Conservation (phyloP, 2,329 filamentous ascomycete species). For the Sporothrix brasiliensis region DNA sequence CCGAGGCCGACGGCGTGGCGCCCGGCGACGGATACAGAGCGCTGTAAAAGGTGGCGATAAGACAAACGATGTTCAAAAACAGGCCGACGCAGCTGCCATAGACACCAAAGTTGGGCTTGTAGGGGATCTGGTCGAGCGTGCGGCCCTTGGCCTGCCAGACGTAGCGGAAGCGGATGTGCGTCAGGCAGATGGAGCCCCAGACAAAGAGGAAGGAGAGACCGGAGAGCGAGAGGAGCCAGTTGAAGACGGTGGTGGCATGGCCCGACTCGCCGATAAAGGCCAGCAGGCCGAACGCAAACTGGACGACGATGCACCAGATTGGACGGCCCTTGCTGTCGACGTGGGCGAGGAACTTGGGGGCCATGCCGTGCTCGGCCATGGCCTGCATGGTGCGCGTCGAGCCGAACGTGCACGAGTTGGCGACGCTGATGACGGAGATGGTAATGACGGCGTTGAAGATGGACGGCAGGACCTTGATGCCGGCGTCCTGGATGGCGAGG, state of each 20-base stretch:
- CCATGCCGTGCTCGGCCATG: conserved; percentile 54
- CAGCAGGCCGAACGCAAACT: conserved; percentile 61
- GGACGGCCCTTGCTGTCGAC: conserved; percentile 65
- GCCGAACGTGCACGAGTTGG: conserved; percentile 56
- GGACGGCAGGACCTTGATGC: conserved; percentile 54
- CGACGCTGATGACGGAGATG: conserved; percentile 56
- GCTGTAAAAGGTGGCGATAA: conserved; percentile 73
- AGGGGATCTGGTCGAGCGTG: conserved; percentile 53
- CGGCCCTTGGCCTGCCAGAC: conserved; percentile 64
- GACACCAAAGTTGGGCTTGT: conserved; percentile 56
- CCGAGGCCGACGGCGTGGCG: conserved; percentile 46
- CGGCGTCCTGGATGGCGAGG: conserved; percentile 54
- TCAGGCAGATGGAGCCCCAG: conserved; percentile 69
- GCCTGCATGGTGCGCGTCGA: conserved; percentile 57
- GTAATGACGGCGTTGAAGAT: conserved; percentile 59
- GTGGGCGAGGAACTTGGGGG: conserved; percentile 60
- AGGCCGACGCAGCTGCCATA: conserved; percentile 71
- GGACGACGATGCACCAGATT: conserved; percentile 56
- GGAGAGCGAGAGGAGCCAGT: conserved; percentile 70
- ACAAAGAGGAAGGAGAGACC: conserved; percentile 75
- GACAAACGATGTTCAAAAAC: conserved; percentile 65
- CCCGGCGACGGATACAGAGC: conserved; percentile 55
- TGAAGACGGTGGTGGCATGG: conserved; percentile 55
- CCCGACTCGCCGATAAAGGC: conserved; percentile 58
- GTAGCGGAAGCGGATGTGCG: conserved; percentile 67